phyloP scores from a whole-genome alignment of 768 basidiomycete species.

The Vararia minispora region DNA sequence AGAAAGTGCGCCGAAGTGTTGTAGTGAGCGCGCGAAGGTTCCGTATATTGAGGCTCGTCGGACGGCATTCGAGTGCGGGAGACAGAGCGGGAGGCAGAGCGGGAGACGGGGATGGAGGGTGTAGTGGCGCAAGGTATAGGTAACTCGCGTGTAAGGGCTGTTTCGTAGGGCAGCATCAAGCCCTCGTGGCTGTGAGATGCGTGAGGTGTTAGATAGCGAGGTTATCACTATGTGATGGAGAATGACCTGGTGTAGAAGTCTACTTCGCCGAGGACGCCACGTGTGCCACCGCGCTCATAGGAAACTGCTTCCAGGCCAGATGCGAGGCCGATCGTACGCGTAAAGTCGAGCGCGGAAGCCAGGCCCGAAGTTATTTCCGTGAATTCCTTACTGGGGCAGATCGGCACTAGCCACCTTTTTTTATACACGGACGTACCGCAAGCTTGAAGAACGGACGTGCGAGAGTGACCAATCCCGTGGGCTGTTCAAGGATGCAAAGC shows the following conservation, averaged over 20 bases:
- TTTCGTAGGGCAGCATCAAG: constrained; percentile 84
- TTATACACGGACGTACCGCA: constrained; percentile 40
- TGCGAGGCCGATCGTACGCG: constrained; percentile 74
- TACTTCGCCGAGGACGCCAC: constrained; percentile 71
- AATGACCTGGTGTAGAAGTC: constrained; percentile 84
- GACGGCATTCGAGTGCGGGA: not conserved
- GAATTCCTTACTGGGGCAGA: constrained; percentile 54
- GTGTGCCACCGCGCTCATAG: constrained; percentile 64
- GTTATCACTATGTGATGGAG: not conserved
- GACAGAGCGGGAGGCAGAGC: constrained; percentile 5
- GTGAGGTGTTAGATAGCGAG: constrained; percentile 1
- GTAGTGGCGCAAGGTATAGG: constrained; percentile 28
- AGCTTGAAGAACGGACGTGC: constrained; percentile 77
- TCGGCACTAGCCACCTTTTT: no score
- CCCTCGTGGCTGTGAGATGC: constrained; percentile 67
- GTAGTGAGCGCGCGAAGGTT: constrained; percentile 39
- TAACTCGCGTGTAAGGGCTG: constrained; percentile 74
- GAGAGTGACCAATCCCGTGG: constrained; percentile 86
- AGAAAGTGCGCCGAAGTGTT: constrained; percentile 92
- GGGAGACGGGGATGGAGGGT: constrained; percentile 11
- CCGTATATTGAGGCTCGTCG: not conserved
- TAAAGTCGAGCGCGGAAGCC: constrained; percentile 89
- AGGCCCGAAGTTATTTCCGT: constrained; percentile 76
- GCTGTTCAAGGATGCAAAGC: constrained; percentile 88
- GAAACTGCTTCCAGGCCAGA: constrained; percentile 29